Conservation (phyloP, 257 asterid genomes). For the Solanum commersonii region DNA sequence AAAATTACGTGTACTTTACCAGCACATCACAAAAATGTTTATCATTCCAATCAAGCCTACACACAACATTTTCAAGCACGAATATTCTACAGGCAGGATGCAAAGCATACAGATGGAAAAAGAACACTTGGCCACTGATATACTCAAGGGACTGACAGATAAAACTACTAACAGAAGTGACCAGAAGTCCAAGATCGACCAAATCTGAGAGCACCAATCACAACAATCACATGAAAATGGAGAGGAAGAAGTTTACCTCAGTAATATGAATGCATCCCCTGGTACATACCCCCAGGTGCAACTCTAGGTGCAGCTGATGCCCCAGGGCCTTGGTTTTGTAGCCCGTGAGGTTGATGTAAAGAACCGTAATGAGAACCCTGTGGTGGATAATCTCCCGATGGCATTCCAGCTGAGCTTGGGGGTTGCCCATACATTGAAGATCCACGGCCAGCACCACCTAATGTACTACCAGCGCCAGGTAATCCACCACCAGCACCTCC, state of each 20-base stretch:
- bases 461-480: neutral
- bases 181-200: neutral
- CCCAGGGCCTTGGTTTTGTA: slow-evolving; percentile 47
- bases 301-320: slow-evolving; percentile 41
- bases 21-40: neutral
- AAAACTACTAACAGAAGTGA: neutral
- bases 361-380: slow-evolving; percentile 39
- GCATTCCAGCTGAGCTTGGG: slow-evolving; percentile 43
- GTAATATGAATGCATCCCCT: slow-evolving; percentile 60
- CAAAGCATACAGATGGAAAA: neutral
- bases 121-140: neutral
- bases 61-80: neutral
- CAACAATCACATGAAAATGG: neutral
- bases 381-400: slow-evolving; percentile 43
- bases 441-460: slow-evolving; percentile 41
- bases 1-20: neutral
- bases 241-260: slow-evolving; percentile 42
- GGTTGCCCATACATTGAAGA: slow-evolving; percentile 52
- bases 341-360: slow-evolving; percentile 43
- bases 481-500: slow-evolving; percentile 18
- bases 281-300: slow-evolving; percentile 62
- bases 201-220: neutral
- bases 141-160: neutral
- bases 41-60: neutral
- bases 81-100: neutral